Percentiles rank a stretch among this genome's conserved stretches.
Evolutionary conservation across 441 rosid species (phyloP).

Genomic region (Gossypium schwendimanii): DNA sequence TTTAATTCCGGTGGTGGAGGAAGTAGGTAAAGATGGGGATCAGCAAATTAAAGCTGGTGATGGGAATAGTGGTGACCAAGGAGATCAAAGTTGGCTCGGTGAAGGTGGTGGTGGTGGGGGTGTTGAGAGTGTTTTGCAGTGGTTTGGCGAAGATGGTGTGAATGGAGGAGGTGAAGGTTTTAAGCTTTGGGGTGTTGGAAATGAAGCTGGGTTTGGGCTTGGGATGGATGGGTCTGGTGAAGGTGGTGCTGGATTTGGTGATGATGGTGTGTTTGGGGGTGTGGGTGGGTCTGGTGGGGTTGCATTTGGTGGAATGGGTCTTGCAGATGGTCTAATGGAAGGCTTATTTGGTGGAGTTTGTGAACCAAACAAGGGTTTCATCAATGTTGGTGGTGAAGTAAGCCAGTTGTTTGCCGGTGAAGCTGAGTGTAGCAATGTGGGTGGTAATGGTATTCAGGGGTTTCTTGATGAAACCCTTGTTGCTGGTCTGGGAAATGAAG

Average conservation of each 20-base stretch:
- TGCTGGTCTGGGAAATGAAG: constrained; percentile 9
- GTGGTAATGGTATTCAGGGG: constrained; percentile 24
- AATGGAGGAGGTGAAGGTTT: constrained; percentile 22
- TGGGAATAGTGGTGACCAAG: constrained; percentile 10
- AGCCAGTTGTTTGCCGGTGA: constrained; percentile 24
- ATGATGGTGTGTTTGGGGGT: constrained; percentile 15
- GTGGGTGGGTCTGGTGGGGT: constrained; percentile 21
- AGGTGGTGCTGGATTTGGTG: constrained; percentile 14
- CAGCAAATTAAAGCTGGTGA: not conserved
- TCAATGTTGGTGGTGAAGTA: constrained; percentile 22
- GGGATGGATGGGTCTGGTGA: constrained; percentile 10
- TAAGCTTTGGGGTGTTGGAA: constrained; percentile 20
- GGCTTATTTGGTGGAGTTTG: constrained; percentile 12
- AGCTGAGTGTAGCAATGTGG: constrained; percentile 20
- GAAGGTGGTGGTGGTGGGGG: constrained; percentile 14
- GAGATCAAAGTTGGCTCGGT: constrained; percentile 15
- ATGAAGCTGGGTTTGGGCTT: constrained; percentile 20
- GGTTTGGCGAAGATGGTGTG: constrained; percentile 20
- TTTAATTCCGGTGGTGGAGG: not conserved
- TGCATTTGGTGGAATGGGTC: constrained; percentile 12
- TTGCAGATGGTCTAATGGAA: constrained; percentile 6
- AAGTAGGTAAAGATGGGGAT: constrained; percentile 2
- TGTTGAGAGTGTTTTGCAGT: constrained; percentile 19
- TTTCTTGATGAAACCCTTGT: constrained; percentile 23
- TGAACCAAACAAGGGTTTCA: constrained; percentile 10